Percentiles rank a stretch among this genome's conserved stretches.
These are phyloP conservation scores for Tricholoma hemisulphureum DNA, from an alignment of 768 basidiomycete species.

Conservation along the genomic window DNA sequence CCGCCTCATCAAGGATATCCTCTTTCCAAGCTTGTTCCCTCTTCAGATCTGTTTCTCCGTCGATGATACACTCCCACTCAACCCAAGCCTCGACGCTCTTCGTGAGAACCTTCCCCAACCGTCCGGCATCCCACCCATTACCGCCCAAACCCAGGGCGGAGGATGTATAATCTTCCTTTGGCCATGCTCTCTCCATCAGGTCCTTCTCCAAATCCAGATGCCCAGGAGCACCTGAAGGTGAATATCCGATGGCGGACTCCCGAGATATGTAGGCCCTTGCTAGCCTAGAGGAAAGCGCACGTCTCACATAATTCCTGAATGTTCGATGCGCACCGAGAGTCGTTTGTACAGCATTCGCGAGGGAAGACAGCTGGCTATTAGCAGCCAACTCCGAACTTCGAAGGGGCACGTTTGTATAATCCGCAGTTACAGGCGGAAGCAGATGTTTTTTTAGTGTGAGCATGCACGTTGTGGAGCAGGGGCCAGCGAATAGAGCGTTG, in stretches of 20 bases:
- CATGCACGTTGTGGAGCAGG: conserved; percentile 66
- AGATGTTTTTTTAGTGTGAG: conserved; percentile 59
- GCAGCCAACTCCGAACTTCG: background rate
- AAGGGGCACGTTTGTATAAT: conserved; percentile 8
- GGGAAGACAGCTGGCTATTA: conserved; percentile 8
- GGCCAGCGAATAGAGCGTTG: conserved; percentile 57
- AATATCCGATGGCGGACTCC: conserved; percentile 50
- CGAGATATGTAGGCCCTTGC: conserved; percentile 65
- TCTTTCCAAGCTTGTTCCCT: conserved; percentile 41
- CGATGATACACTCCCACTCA: conserved; percentile 29
- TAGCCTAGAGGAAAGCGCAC: conserved; percentile 57
- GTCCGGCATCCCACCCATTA: conserved; percentile 64
- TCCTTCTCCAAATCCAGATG: conserved; percentile 61
- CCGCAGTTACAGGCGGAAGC: conserved; percentile 40
- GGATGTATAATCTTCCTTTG: conserved; percentile 52
- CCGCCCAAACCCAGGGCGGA: conserved; percentile 26
- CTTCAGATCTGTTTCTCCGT: conserved; percentile 28
- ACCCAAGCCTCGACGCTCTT: conserved; percentile 64
- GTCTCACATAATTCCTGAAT: conserved; percentile 61
- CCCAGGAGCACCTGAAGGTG: conserved; percentile 58
- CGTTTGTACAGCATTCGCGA: conserved; percentile 38
- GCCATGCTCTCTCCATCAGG: conserved; percentile 72
- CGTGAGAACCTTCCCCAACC: conserved; percentile 53
- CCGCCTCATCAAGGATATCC: conserved; percentile 65
- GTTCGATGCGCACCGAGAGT: conserved; percentile 63